phyloP scores from a whole-genome alignment of 2,329 filamentous ascomycete genomes.

The Lachnellula subtilissima region DNA sequence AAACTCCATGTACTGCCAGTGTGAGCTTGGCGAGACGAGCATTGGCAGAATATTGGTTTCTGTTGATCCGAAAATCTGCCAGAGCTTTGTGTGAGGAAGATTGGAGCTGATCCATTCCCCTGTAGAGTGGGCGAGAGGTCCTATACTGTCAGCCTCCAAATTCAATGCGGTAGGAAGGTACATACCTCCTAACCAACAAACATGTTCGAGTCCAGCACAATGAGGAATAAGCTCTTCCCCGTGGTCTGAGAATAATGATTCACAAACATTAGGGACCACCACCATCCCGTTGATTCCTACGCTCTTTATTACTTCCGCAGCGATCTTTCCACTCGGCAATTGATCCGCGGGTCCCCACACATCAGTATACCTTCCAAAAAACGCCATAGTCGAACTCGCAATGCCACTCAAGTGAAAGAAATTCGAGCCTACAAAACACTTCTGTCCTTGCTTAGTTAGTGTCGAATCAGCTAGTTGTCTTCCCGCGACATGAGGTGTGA shows the following conservation, averaged over 20 bases:
- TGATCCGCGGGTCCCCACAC: conserved; percentile 10
- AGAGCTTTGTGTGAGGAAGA: conserved; percentile 21
- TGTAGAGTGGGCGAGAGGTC: conserved; percentile 25
- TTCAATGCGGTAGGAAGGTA: background rate
- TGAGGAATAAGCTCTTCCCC: conserved; percentile 10
- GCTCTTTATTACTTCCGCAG: conserved; percentile 19
- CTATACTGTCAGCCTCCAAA: conserved; percentile 8
- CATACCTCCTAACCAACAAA: conserved; percentile 22
- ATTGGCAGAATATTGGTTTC: conserved; percentile 26
- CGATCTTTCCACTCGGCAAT: conserved; percentile 7
- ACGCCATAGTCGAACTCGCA: background rate
- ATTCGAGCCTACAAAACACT: conserved; percentile 1
- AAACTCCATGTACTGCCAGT: conserved; percentile 33
- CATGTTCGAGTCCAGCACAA: conserved; percentile 8
- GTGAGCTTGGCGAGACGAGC: conserved; percentile 21
- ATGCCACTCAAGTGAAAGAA: conserved; percentile 20
- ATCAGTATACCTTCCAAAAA: conserved; percentile 2
- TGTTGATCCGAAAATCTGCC: conserved; percentile 30
- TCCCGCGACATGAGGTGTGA: background rate
- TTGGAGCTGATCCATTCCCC: conserved; percentile 30
- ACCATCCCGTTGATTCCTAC: conserved; percentile 19
- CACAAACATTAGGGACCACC: conserved; percentile 12
- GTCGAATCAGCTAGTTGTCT: conserved; percentile 10
- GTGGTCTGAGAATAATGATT: conserved; percentile 13
- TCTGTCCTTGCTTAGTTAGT: background rate